Base-by-base conservation (phyloP, 1,284 basidiomycete species). In the Naganishia sp. region DNA sequence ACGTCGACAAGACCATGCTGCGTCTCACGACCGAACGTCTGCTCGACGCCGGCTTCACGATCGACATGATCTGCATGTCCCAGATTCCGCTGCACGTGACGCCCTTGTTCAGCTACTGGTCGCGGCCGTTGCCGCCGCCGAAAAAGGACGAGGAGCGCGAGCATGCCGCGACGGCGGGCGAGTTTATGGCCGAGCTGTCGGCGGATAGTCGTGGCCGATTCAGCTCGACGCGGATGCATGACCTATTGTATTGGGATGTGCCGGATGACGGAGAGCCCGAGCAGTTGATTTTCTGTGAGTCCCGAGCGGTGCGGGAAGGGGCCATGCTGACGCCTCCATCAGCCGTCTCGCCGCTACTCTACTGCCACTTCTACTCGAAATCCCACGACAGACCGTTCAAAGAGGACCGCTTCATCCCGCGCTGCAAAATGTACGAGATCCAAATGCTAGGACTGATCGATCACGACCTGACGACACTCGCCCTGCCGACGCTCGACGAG, bases 11-110 rank as follows among this genome's bases (percentile, higher is more conserved):
- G 78, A 86, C 88, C 68, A 85, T 98, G 1, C 83, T 99, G 9
- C 87, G 94, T 6, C 80, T 98, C 69, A 98, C 95, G 0, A 97
- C 94, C 0, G 93, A 92, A 60, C 86, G 96, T n/a, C 88, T 98
- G 85, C 85, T 96, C 46, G 94, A 96, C 74, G 94, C 95, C 77
- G 96, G 96, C 0, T 89, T 95, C 69, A 88, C 89, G 0, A 81
- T 97, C 6, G 92, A 98, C 74, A 85, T 98, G 25, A 88, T 99
- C 56, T 90, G 89, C 51, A 84, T 99, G 45, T 88, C 91, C 43
- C 97, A 97, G 77, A 90, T 90, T 69, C 96, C 96, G 1, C 81
- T 99, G 32, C 94, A 98, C 75, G 88, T 90, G 70, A 93, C 89
- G 45, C 92, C 92, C 0, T 86, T 96, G 9, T 93, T 95, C 77